Evolutionary conservation across 1,284 basidiomycete genomes (phyloP).

Genomic region (Earliella scabrosa): DNA sequence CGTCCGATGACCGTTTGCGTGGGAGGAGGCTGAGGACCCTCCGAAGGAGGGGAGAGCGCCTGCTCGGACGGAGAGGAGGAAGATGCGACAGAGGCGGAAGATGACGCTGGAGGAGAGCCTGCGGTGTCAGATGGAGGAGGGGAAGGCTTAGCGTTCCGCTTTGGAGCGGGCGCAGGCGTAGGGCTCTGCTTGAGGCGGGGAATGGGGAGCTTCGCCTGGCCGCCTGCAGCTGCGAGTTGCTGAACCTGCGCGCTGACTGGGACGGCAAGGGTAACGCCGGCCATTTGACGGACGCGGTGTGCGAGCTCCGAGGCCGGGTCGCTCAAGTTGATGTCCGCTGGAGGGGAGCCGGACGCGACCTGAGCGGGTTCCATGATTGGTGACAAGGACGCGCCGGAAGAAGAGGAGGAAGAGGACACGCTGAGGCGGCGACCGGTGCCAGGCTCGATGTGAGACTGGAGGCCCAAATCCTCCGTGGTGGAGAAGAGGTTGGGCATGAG

Average conservation of each 20-base stretch:
- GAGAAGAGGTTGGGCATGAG: conserved; percentile 25
- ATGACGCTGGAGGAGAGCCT: conserved; percentile 32
- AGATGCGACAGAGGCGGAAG: conserved; percentile 41
- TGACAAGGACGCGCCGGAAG: conserved; percentile 55
- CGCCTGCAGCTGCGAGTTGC: conserved; percentile 36
- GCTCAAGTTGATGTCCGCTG: conserved; percentile 29
- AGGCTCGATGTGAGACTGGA: conserved; percentile 21
- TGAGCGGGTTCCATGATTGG: conserved; percentile 43
- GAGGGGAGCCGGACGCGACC: conserved; percentile 27
- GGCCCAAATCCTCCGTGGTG: conserved; percentile 20
- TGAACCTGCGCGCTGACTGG: conserved; percentile 44
- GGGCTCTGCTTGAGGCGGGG: conserved; percentile 37
- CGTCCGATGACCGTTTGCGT: conserved; percentile 43
- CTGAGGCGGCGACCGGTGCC: conserved; percentile 43
- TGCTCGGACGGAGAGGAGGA: conserved; percentile 27
- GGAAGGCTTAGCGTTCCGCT: conserved; percentile 34
- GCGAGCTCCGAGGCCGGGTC: conserved; percentile 59
- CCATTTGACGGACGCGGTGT: conserved; percentile 58
- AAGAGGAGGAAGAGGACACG: conserved; percentile 51
- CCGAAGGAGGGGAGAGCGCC: conserved; percentile 27
- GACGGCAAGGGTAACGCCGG: conserved; percentile 66
- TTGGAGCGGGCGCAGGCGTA: conserved; percentile 20
- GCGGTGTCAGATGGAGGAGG: conserved; percentile 9
- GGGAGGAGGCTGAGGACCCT: conserved; percentile 18
- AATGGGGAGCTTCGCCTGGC: conserved; percentile 39